A percentile compares a stretch with the other conserved stretches of the same genome.
Evolutionary conservation across 306 rosid species (phyloP).

Genomic region (Canavalia ensiformis): DNA sequence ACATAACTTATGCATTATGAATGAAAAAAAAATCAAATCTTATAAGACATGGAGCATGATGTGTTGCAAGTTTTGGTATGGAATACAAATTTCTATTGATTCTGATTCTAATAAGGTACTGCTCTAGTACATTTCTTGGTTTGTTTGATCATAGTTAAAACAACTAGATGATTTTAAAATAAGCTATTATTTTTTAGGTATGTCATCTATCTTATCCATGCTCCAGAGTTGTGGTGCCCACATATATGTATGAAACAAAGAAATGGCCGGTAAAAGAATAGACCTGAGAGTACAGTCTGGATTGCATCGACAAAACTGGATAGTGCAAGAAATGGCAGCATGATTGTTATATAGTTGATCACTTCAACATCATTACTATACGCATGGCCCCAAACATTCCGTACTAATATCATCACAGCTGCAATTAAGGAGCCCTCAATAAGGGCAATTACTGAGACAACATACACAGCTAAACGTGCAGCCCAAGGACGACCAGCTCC

Average conservation of each 20-base stretch:
- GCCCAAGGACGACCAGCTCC: slow-evolving; percentile 67
- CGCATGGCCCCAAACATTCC: slow-evolving; percentile 75
- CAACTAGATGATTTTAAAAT: too few relatives aligned
- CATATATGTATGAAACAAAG: background rate
- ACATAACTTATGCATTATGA: too few relatives aligned
- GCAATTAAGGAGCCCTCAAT: slow-evolving; percentile 60
- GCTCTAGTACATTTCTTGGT: too few relatives aligned
- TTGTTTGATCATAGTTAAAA: too few relatives aligned
- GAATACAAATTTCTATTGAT: too few relatives aligned
- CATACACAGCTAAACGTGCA: slow-evolving; percentile 64
- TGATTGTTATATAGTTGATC: slow-evolving; percentile 57
- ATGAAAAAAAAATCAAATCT: too few relatives aligned
- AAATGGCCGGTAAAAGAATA: background rate
- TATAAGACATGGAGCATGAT: too few relatives aligned
- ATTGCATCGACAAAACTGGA: slow-evolving; percentile 68
- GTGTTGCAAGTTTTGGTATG: too few relatives aligned
- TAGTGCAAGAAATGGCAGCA: slow-evolving; percentile 71
- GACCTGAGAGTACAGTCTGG: slow-evolving; percentile 76
- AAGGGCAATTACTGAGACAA: slow-evolving; percentile 58
- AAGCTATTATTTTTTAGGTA: background rate
- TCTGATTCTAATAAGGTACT: too few relatives aligned
- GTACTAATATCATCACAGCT: slow-evolving; percentile 51
- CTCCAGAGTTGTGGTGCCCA: too few relatives aligned
- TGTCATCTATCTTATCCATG: too few relatives aligned
- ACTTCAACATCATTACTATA: slow-evolving; percentile 68